These are phyloP conservation scores for Nicotiana paniculata DNA, from an alignment of 257 asterid species.

Conservation along the genomic window DNA sequence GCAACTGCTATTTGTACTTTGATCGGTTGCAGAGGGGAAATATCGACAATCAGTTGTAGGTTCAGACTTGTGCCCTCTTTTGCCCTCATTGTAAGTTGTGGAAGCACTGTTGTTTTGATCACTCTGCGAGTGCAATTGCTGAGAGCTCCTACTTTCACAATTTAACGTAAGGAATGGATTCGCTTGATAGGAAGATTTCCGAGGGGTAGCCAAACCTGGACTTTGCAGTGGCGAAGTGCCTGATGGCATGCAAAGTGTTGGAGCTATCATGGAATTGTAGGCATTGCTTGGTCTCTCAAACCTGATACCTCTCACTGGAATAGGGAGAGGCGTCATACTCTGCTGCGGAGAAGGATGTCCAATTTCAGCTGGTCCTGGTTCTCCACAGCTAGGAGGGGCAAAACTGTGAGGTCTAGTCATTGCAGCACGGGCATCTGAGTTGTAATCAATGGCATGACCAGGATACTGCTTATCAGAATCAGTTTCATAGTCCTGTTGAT, in stretches of 20 bases:
- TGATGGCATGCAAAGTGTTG: constrained; percentile 26
- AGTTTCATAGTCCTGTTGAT: constrained; percentile 37
- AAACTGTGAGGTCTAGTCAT: constrained; percentile 29
- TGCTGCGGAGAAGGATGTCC: constrained; percentile 27
- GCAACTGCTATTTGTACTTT: constrained; percentile 50
- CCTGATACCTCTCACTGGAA: constrained; percentile 48
- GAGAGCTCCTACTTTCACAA: constrained; percentile 30
- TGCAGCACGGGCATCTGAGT: constrained; percentile 37
- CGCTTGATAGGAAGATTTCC: constrained; percentile 31
- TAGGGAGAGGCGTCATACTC: constrained; percentile 39
- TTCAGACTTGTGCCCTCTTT: constrained; percentile 31
- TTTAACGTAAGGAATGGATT: constrained; percentile 25
- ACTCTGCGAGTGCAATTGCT: constrained; percentile 25
- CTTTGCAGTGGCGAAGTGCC: constrained; percentile 36
- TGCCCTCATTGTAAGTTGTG: constrained; percentile 34
- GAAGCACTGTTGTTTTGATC: constrained; percentile 35
- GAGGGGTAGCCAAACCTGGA: constrained; percentile 35
- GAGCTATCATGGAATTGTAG: constrained; percentile 35
- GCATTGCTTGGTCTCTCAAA: constrained; percentile 33
- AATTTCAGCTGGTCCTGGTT: constrained; percentile 37
- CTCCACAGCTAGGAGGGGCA: constrained; percentile 21
- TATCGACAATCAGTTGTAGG: constrained; percentile 34
- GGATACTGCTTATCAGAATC: constrained; percentile 33
- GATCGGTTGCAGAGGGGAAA: constrained; percentile 50
- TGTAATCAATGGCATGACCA: constrained; percentile 35